A percentile compares a stretch with the other conserved stretches of the same genome.
Evolutionary conservation across 805 yeast species (phyloP).

Genomic region (Candida namnaoensis): DNA sequence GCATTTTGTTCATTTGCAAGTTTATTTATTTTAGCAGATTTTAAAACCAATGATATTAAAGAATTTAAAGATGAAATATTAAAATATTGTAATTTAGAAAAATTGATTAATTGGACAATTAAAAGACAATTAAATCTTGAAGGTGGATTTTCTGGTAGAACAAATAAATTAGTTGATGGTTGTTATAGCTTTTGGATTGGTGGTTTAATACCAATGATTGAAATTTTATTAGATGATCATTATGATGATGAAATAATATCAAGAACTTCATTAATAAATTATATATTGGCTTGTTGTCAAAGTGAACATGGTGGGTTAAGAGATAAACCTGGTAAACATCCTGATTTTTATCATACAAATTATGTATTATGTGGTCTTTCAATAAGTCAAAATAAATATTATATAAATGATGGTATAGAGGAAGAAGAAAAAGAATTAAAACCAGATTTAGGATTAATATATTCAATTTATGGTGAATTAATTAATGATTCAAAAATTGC

Average conservation of each 20-base stretch:
- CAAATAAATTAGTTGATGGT: slow-evolving; percentile 91
- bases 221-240: slow-evolving; percentile 31
- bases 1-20: slow-evolving; percentile 82
- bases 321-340: slow-evolving; percentile 77
- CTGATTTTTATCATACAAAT: slow-evolving; percentile 90
- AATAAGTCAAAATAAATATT: slow-evolving; percentile 11
- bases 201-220: slow-evolving; percentile 58
- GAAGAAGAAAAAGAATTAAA: not conserved
- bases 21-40: slow-evolving; percentile 32
- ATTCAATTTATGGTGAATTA: slow-evolving; percentile 4
- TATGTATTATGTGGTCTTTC: slow-evolving; percentile 72
- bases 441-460: slow-evolving; percentile 1
- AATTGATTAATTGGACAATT: slow-evolving; percentile 57
- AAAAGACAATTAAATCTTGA: slow-evolving; percentile 65
- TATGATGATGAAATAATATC: slow-evolving; percentile 28
- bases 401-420: not conserved
- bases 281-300: slow-evolving; percentile 74
- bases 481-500: slow-evolving; percentile 4
- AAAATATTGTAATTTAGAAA: slow-evolving; percentile 35
- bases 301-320: slow-evolving; percentile 59
- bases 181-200: slow-evolving; percentile 97
- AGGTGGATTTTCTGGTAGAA: slow-evolving; percentile 85
- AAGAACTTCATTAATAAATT: slow-evolving; percentile 51
- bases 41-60: slow-evolving; percentile 1
- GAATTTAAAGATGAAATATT: slow-evolving; percentile 16